Percentiles rank a stretch among this genome's conserved stretches.
Evolutionary conservation across 2,329 filamentous ascomycete species (phyloP).

Genomic region (Fusarium sp.): DNA sequence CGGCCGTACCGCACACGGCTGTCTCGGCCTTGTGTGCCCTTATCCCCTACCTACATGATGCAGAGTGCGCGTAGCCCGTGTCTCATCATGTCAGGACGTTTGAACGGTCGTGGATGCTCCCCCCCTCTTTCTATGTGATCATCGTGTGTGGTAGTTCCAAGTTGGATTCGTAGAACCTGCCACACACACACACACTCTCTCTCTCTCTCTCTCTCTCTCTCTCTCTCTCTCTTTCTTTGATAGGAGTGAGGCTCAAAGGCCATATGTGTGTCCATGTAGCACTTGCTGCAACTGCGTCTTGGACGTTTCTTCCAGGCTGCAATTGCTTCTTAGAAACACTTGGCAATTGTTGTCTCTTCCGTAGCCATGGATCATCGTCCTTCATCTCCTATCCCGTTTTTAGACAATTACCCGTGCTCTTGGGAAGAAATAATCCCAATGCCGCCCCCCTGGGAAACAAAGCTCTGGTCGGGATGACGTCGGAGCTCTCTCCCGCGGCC

Average conservation of each 20-base stretch:
- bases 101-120: not conserved
- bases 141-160: not conserved
- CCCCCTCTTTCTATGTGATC: not conserved
- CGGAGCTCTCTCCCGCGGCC: not conserved
- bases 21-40: conserved; percentile 12
- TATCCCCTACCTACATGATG: not conserved
- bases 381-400: not conserved
- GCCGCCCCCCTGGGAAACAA: not conserved
- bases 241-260: conserved; percentile 16
- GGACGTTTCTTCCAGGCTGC: not conserved
- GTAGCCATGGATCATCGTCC: not conserved
- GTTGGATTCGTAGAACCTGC: conserved; percentile 16
- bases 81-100: conserved; percentile 18
- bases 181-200: not conserved
- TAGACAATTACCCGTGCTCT: not conserved
- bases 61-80: conserved; percentile 6
- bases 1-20: not conserved
- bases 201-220: too few species aligned
- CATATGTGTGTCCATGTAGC: not conserved
- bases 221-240: not conserved
- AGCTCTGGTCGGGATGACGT: not conserved
- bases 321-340: conserved; percentile 12
- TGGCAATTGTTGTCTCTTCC: conserved; percentile 19
- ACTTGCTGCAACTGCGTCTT: not conserved
- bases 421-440: not conserved